Percentiles rank a stretch among this genome's conserved stretches.
phyloP scores from a whole-genome alignment of 345 rosid species.

The Geranium rotundifolium region DNA sequence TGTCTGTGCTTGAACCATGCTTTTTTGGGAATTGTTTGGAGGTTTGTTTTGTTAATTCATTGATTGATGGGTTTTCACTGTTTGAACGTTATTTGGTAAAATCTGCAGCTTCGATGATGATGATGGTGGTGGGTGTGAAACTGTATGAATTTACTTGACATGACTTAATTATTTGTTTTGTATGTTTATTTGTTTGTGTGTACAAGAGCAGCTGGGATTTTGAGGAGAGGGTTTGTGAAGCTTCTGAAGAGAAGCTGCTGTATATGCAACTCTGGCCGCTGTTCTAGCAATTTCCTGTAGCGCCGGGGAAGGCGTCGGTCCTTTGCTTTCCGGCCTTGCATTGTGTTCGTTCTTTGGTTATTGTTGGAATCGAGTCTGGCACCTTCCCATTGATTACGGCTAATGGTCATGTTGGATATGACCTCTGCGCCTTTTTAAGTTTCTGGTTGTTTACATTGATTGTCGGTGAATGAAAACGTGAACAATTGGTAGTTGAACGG shows the following conservation, averaged over 20 bases:
- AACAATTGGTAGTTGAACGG: conserved; percentile 3
- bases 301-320: conserved; percentile 30
- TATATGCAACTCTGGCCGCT: conserved; percentile 63
- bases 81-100: too few relatives aligned
- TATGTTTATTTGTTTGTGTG: too few relatives aligned
- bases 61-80: too few relatives aligned
- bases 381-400: conserved; percentile 76
- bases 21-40: too few relatives aligned
- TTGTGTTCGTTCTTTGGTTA: conserved; percentile 10
- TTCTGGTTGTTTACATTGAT: conserved; percentile 1
- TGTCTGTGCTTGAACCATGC: too few relatives aligned
- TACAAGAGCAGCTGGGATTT: conserved; percentile 15
- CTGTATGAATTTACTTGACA: neutral
- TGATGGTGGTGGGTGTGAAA: too few relatives aligned
- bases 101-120: too few relatives aligned
- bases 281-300: conserved; percentile 18
- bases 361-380: conserved; percentile 27
- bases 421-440: neutral
- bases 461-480: conserved; percentile 22
- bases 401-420: conserved; percentile 22
- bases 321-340: conserved; percentile 27
- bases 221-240: conserved; percentile 14
- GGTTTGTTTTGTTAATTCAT: too few relatives aligned
- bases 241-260: conserved; percentile 53
- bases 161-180: too few relatives aligned